These are phyloP conservation scores for Rhynchospora tenuis DNA, from an alignment of 176 grass and related monocot genomes.

Conservation along the genomic window DNA sequence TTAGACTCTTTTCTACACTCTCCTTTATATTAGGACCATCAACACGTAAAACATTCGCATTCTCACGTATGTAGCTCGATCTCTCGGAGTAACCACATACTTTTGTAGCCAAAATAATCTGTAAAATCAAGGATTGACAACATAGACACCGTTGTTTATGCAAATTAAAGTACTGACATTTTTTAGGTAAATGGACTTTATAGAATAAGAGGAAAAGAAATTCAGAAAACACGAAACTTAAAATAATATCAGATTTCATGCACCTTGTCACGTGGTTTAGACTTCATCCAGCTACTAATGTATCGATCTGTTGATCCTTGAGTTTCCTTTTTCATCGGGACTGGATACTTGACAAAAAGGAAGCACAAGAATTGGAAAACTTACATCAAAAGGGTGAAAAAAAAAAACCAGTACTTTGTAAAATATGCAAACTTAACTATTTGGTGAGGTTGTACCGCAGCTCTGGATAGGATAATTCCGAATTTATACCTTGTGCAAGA, in stretches of 20 bases:
- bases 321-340: slow-evolving; percentile 60
- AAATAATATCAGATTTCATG: not conserved
- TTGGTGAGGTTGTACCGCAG: no score
- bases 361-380: not conserved
- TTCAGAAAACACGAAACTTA: not conserved
- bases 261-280: slow-evolving; percentile 78
- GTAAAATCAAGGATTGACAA: slow-evolving; percentile 4
- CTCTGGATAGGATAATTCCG: no score
- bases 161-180: not conserved
- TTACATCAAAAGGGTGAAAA: not conserved
- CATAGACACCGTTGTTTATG: not conserved
- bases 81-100: slow-evolving; percentile 73
- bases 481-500: no score
- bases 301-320: slow-evolving; percentile 81
- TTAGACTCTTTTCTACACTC: slow-evolving; percentile 84
- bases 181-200: not conserved
- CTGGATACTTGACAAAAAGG: slow-evolving; percentile 51
- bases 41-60: slow-evolving; percentile 47
- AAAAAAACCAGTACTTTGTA: not conserved
- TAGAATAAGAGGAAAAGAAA: not conserved
- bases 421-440: not conserved
- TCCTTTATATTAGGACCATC: slow-evolving; percentile 78
- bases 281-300: slow-evolving; percentile 83
- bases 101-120: slow-evolving; percentile 91
- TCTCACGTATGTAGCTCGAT: slow-evolving; percentile 47